These are phyloP conservation scores for Xerocomus amazonicus DNA, from an alignment of 1,284 basidiomycete genomes.

Conservation along the genomic window DNA sequence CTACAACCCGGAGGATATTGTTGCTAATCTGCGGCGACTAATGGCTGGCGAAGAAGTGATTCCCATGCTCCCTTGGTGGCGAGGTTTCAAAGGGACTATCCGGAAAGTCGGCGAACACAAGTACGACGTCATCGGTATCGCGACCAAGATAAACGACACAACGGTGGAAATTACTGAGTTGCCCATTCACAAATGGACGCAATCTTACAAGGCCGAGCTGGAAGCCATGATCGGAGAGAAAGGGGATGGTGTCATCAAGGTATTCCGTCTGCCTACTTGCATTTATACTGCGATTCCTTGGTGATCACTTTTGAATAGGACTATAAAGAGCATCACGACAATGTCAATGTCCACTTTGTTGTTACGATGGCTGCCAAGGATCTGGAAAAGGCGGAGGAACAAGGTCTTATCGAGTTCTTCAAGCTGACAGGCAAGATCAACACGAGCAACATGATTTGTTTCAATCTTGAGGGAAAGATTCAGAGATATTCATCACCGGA, in stretches of 20 bases:
- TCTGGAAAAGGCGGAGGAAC: constrained; percentile 83
- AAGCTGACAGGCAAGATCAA: constrained; percentile 82
- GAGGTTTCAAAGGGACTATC: constrained; percentile 90
- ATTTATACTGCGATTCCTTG: not conserved
- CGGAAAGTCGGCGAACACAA: constrained; percentile 80
- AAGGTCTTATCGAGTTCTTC: constrained; percentile 91
- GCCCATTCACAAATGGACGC: constrained; percentile 95
- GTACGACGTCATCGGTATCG: constrained; percentile 81
- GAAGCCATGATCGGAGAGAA: constrained; percentile 80
- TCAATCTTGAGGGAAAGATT: constrained; percentile 95
- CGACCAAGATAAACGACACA: constrained; percentile 77
- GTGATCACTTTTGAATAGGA: constrained; percentile 50
- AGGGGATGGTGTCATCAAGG: constrained; percentile 65
- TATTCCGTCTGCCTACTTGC: constrained; percentile 18
- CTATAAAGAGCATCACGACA: constrained; percentile 95
- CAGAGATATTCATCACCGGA: constrained; percentile 90
- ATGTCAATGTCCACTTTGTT: constrained; percentile 88
- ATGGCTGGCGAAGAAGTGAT: constrained; percentile 86
- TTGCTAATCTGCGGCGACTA: constrained; percentile 81
- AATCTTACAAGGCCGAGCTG: constrained; percentile 87
- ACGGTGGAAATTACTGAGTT: constrained; percentile 96
- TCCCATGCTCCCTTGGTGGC: constrained; percentile 95
- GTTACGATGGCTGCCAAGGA: constrained; percentile 81
- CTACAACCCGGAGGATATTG: constrained; percentile 91
- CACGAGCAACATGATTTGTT: constrained; percentile 98